phyloP scores from a whole-genome alignment of 2,329 filamentous ascomycete species.

The Talaromyces sp. region DNA sequence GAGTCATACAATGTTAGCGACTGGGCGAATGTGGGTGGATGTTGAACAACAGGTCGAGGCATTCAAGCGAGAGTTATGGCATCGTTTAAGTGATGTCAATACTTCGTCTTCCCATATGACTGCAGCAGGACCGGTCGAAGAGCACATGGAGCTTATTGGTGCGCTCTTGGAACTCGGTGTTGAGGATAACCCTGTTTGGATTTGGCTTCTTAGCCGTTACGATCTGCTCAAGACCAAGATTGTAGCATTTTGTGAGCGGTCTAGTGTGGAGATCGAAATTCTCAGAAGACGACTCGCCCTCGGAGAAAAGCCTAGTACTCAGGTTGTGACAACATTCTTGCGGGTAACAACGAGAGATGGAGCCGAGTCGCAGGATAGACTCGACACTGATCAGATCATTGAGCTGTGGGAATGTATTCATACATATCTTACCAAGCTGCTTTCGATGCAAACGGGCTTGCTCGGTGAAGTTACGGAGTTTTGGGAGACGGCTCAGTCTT shows the following conservation, averaged over 20 bases:
- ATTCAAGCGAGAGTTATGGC: conserved; percentile 90
- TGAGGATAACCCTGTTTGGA: conserved; percentile 92
- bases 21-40: conserved; percentile 91
- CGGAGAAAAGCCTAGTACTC: conserved; percentile 65
- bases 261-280: conserved; percentile 88
- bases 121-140: conserved; percentile 58
- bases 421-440: conserved; percentile 66
- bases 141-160: conserved; percentile 87
- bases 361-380: conserved; percentile 57
- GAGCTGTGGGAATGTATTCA: conserved; percentile 92
- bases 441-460: conserved; percentile 71
- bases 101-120: conserved; percentile 51
- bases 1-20: conserved; percentile 80
- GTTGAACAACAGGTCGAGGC: conserved; percentile 79
- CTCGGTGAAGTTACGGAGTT: conserved; percentile 89
- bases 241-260: conserved; percentile 72
- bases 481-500: conserved; percentile 87
- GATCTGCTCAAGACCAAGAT: conserved; percentile 87
- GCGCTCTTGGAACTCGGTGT: conserved; percentile 90
- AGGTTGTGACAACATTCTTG: conserved; percentile 70
- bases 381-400: conserved; percentile 77
- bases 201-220: conserved; percentile 87
- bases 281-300: conserved; percentile 75
- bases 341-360: conserved; percentile 67
- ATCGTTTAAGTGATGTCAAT: conserved; percentile 67